A percentile compares a stretch with the other conserved stretches of the same genome.
phyloP scores from a whole-genome alignment of 177 flowering plant species.

The Vitis hybrid region DNA sequence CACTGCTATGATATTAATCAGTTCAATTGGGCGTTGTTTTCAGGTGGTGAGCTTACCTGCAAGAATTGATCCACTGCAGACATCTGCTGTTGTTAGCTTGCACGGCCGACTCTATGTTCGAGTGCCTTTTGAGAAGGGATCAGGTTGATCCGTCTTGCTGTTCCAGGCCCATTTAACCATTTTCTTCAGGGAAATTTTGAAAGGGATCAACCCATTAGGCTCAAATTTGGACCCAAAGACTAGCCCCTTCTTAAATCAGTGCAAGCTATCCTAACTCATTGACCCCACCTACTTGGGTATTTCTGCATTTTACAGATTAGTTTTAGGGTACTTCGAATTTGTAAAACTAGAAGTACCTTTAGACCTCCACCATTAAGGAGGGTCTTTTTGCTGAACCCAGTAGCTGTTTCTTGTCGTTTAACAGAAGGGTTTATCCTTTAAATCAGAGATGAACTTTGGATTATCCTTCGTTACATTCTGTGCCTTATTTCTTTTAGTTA shows the following conservation, averaged over 20 bases:
- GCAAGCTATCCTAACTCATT: not conserved
- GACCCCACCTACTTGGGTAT: not conserved
- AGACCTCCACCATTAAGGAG: not conserved
- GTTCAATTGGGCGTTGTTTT: conserved; percentile 1
- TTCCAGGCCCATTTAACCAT: not conserved
- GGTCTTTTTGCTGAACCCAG: too few species aligned
- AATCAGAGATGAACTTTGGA: too few species aligned
- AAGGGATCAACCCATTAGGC: not conserved
- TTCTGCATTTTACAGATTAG: not conserved
- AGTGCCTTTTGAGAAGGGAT: conserved; percentile 48
- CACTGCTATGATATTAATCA: too few species aligned
- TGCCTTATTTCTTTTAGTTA: too few species aligned
- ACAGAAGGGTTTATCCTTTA: too few species aligned
- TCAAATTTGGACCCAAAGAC: not conserved
- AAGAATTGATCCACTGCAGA: conserved; percentile 61
- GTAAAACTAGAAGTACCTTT: not conserved
- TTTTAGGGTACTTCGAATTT: not conserved
- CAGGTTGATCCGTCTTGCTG: not conserved
- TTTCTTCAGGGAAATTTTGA: not conserved
- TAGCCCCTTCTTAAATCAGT: not conserved
- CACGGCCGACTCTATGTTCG: conserved; percentile 61
- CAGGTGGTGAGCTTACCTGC: conserved; percentile 60
- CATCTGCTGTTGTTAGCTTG: conserved; percentile 62
- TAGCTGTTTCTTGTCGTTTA: too few species aligned
- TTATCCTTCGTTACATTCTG: too few species aligned